Conservation (phyloP, 176 grass and related monocot genomes). For the Luzula sylvatica region DNA sequence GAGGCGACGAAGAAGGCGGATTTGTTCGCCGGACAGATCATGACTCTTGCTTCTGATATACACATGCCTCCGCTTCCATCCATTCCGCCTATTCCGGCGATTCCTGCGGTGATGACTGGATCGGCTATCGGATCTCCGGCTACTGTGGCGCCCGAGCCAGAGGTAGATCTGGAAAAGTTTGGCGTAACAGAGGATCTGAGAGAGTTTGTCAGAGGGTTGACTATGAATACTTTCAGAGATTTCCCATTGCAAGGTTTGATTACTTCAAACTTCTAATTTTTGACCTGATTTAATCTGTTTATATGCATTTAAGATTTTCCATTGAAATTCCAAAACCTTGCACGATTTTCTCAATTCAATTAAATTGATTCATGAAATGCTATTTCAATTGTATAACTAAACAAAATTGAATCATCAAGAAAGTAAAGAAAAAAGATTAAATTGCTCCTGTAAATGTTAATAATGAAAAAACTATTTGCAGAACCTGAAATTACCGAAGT, state of each 20-base stretch:
- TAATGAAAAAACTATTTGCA: neutral
- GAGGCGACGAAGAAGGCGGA: slow-evolving; percentile 96
- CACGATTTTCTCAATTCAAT: no score
- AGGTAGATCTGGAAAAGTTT: slow-evolving; percentile 44
- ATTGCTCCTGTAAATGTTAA: slow-evolving; percentile 7
- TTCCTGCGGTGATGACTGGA: slow-evolving; percentile 2
- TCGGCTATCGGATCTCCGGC: neutral
- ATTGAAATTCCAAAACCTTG: no score
- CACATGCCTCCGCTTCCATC: slow-evolving; percentile 50
- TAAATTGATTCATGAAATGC: no score
- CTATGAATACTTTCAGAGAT: slow-evolving; percentile 85
- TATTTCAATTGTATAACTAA: no score
- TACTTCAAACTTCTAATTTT: slow-evolving; percentile 16
- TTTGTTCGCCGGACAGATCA: slow-evolving; percentile 90
- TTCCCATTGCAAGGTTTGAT: slow-evolving; percentile 80
- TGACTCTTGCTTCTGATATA: slow-evolving; percentile 66
- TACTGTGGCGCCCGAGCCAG: slow-evolving; percentile 21
- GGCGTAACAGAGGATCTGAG: slow-evolving; percentile 81
- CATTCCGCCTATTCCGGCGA: slow-evolving; percentile 41
- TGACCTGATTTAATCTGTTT: neutral
- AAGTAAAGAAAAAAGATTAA: neutral
- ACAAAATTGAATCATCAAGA: no score
- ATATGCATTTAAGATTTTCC: neutral
- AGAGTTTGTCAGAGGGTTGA: slow-evolving; percentile 89
- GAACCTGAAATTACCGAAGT: slow-evolving; percentile 53